Conservation (phyloP, 352 stramenopile genomes). For the Phytophthora hibernalis region DNA sequence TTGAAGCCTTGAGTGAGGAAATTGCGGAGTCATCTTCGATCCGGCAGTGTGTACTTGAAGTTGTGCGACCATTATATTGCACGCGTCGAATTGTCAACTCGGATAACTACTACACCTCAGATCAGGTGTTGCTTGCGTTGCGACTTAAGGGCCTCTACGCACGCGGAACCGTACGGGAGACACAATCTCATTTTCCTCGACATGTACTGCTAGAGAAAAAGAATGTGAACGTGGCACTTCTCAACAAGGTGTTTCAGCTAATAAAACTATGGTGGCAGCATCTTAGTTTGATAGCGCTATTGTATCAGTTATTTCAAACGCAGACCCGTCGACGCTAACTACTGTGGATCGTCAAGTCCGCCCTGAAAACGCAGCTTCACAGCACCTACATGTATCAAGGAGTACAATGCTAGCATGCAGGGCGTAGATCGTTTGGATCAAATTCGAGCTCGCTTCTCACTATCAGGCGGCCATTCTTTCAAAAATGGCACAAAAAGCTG, state of each 20-base stretch:
- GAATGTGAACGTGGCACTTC: conserved; percentile 7
- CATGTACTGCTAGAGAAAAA: conserved; percentile 20
- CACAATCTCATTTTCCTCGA: conserved; percentile 4
- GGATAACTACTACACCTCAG: conserved; percentile 48
- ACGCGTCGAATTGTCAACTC: conserved; percentile 34
- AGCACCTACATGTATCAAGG: not conserved
- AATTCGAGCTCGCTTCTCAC: conserved; percentile 31
- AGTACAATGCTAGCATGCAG: conserved; percentile 7
- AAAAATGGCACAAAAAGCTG: conserved; percentile 45
- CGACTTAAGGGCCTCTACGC: conserved; percentile 28
- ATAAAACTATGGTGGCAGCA: conserved; percentile 25
- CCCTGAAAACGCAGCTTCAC: not conserved
- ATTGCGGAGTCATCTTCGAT: not conserved
- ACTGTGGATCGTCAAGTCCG: conserved; percentile 15
- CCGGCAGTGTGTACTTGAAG: conserved; percentile 36
- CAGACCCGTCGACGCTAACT: conserved; percentile 26
- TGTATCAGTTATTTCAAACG: conserved; percentile 37
- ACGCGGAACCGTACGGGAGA: conserved; percentile 26
- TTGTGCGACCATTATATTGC: conserved; percentile 25
- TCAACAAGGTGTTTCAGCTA: conserved; percentile 18
- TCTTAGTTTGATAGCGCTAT: conserved; percentile 36
- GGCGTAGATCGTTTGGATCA: conserved; percentile 37
- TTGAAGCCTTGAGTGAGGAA: conserved; percentile 2
- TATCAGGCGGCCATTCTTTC: conserved; percentile 39
- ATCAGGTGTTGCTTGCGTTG: conserved; percentile 32